Percentiles rank a stretch among this genome's conserved stretches.
Evolutionary conservation across 2,329 filamentous ascomycete species (phyloP).

Genomic region (Paraphaeosphaeria sporulosa): DNA sequence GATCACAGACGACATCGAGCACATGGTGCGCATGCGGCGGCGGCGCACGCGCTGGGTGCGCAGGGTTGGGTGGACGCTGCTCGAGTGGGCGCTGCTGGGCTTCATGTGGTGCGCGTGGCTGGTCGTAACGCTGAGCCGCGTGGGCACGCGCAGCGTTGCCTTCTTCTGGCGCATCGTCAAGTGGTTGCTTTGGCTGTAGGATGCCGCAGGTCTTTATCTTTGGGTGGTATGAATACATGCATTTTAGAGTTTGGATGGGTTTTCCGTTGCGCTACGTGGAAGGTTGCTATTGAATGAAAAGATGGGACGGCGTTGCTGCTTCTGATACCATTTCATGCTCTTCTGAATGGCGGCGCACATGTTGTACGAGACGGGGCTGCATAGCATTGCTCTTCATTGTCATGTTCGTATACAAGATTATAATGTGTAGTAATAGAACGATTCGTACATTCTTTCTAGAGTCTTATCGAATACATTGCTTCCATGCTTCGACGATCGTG

Average conservation of each 20-base stretch:
- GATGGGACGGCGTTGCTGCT: background rate
- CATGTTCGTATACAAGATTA: background rate
- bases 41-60: conserved; percentile 78
- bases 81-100: conserved; percentile 88
- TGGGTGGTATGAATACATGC: too few species aligned
- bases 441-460: background rate
- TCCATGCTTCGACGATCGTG: background rate
- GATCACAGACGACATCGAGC: conserved; percentile 76
- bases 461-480: too few species aligned
- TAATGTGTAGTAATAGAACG: background rate
- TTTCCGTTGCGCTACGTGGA: background rate
- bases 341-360: background rate
- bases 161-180: conserved; percentile 67
- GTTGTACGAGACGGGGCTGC: background rate
- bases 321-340: background rate
- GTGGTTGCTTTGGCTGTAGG: conserved; percentile 78
- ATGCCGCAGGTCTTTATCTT: background rate
- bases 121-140: conserved; percentile 77
- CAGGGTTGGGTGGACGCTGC: conserved; percentile 77
- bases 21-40: conserved; percentile 73
- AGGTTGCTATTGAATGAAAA: background rate
- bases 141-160: conserved; percentile 69
- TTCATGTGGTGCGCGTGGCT: conserved; percentile 97
- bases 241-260: background rate
- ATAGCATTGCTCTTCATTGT: background rate